Percentiles rank a stretch among this genome's conserved stretches.
phyloP scores from a whole-genome alignment of 1,284 basidiomycete species.

The Psilocybe mexicana region DNA sequence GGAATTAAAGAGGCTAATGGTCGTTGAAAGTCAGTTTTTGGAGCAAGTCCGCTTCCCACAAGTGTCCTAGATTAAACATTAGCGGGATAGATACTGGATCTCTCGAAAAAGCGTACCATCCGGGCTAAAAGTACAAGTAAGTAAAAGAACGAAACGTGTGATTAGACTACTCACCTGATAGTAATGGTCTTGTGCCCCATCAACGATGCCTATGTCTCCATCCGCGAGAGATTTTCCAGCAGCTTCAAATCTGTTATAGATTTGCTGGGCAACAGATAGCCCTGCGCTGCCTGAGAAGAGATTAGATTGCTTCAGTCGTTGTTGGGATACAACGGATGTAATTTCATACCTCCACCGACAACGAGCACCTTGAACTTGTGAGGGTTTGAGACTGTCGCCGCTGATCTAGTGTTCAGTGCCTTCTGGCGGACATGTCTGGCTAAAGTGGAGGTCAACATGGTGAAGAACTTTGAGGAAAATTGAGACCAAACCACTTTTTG shows the following conservation, averaged over 20 bases:
- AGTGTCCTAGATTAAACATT: slow-evolving; percentile 67
- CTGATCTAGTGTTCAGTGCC: slow-evolving; percentile 17
- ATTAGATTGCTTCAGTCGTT: not conserved
- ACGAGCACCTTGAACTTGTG: slow-evolving; percentile 61
- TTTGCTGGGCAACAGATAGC: slow-evolving; percentile 78
- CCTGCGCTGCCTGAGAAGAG: slow-evolving; percentile 68
- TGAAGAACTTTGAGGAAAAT: slow-evolving; percentile 3
- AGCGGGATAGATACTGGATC: not conserved
- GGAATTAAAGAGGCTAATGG: slow-evolving; percentile 75
- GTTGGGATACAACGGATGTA: slow-evolving; percentile 2
- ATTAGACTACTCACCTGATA: slow-evolving; percentile 58
- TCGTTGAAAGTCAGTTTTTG: slow-evolving; percentile 66
- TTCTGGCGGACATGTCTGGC: slow-evolving; percentile 15
- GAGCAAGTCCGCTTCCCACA: slow-evolving; percentile 84
- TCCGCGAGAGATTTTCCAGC: slow-evolving; percentile 67
- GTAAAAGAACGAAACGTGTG: slow-evolving; percentile 8
- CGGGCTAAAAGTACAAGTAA: slow-evolving; percentile 55
- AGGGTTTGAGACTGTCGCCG: slow-evolving; percentile 20
- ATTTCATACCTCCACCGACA: slow-evolving; percentile 60
- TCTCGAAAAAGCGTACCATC: slow-evolving; percentile 54
- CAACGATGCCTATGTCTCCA: slow-evolving; percentile 85
- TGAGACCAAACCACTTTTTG: not conserved
- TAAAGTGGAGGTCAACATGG: slow-evolving; percentile 17
- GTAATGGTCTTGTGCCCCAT: slow-evolving; percentile 74
- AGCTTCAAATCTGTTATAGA: slow-evolving; percentile 73